Base-by-base conservation (phyloP, 164 flowering plant species). In the Malania oleifera region DNA sequence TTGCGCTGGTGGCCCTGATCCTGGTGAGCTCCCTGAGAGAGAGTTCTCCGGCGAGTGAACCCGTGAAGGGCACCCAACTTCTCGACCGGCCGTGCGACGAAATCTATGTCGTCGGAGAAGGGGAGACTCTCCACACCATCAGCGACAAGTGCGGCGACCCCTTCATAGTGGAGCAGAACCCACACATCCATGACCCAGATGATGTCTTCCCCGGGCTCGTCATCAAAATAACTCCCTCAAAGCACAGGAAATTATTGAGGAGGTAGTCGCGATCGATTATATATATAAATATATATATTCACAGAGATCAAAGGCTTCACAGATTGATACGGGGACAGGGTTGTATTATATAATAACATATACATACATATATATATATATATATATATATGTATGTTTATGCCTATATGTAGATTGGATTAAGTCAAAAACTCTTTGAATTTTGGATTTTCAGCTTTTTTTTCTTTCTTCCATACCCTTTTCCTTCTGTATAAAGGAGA, bases 91-190 rank as follows among this genome's bases (percentile, higher is more conserved):
- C 76, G 2, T 79, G 83, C 41, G 80, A 76, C 22, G 83, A 79
- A 35, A 72, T 79, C 2, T 79, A 79, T 25, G 76, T 79, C 2
- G 80, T 79, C 27, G 78, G 77, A 53, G 83, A 76, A 67, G 80
- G 83, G 1, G 83, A 79, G 52, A 79, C 83, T 23, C 73, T 79
- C 19, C 72, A 79, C 57, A 73, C 75, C 40, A 78, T 78, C 70
- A 70, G 82, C 35, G 78, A 78, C 54, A 75, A 76, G 72, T 78
- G 82, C 59, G 68, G 69, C 48, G 83, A 79, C 70, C 80, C 83
- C 37, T 79, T 28, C 40, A 79, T 79, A 18, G 78, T 79, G 14
- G 83, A 79, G 71, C 53, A 56, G 27, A 79, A 79, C 54, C 83
- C 83, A 1, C 83, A 79, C 57, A 76, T 76, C 57, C 76, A 79